Conservation (phyloP, 2,329 filamentous ascomycete genomes). For the Exophiala phaeomuriformis region DNA sequence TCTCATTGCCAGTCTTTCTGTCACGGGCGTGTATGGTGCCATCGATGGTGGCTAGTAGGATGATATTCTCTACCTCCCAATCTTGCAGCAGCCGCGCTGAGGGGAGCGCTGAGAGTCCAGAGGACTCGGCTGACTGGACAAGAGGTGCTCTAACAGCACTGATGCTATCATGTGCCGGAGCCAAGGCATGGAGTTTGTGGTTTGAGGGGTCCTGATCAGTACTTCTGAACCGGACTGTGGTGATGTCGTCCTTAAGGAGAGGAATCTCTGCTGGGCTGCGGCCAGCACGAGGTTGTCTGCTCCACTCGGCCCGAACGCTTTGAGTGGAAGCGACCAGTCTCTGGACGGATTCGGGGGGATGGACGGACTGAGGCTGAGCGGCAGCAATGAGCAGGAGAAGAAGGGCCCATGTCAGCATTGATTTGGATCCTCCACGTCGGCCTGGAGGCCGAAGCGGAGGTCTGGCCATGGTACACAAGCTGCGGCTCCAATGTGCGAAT, state of each 20-base stretch:
- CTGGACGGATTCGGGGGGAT: conserved; percentile 12
- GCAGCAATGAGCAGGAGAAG: conserved; percentile 23
- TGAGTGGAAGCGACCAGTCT: conserved; percentile 21
- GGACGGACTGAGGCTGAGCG: conserved; percentile 15
- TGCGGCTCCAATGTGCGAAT: conserved; percentile 4
- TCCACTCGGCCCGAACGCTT: conserved; percentile 13
- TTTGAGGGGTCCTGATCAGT: conserved; percentile 24
- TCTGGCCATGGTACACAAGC: conserved; percentile 19
- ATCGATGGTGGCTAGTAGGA: conserved; percentile 99
- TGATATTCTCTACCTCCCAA: conserved; percentile 99
- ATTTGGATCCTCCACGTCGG: conserved; percentile 23
- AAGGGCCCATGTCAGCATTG: conserved; percentile 24
- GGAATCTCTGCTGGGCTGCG: conserved; percentile 29
- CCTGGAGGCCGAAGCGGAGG: conserved; percentile 25
- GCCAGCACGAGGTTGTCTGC: conserved; percentile 23
- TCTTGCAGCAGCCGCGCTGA: conserved; percentile 96
- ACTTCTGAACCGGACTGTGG: conserved; percentile 25
- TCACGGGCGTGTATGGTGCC: conserved; percentile 89
- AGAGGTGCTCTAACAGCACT: conserved; percentile 85
- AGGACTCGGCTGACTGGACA: conserved; percentile 58
- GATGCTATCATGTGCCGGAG: conserved; percentile 68
- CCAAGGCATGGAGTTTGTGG: conserved; percentile 56
- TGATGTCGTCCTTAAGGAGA: conserved; percentile 25
- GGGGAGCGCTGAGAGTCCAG: conserved; percentile 72
- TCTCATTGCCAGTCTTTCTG: conserved; percentile 72